phyloP scores from a whole-genome alignment of 2,329 filamentous ascomycete species.

The Sclerotiophoma versabilis region DNA sequence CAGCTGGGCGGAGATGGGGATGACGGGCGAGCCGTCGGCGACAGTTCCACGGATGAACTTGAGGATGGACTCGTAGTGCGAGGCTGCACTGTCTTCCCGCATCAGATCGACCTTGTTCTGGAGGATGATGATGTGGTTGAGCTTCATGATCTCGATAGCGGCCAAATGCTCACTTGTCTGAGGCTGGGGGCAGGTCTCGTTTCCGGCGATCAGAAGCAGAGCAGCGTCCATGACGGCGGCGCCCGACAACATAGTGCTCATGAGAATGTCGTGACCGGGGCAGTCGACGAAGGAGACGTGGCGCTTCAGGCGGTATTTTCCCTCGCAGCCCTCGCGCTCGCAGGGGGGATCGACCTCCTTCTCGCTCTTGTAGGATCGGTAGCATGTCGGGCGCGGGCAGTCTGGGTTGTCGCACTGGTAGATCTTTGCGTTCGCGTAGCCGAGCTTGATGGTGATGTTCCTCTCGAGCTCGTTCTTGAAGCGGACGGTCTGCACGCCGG shows the following conservation, averaged over 20 bases:
- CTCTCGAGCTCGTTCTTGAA: constrained; percentile 99
- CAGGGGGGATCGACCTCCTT: constrained; percentile 98
- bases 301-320: constrained; percentile 81
- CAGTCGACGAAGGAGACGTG: constrained; percentile 87
- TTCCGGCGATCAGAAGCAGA: constrained; percentile 93
- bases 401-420: constrained; percentile 95
- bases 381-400: constrained; percentile 94
- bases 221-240: constrained; percentile 99
- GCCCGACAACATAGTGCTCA: constrained; percentile 99
- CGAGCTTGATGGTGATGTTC: constrained; percentile 99
- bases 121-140: constrained; percentile 98
- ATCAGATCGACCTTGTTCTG: constrained; percentile 99
- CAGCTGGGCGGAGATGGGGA: constrained; percentile 95
- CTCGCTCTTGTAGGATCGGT: constrained; percentile 96
- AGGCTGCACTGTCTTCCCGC: constrained; percentile 90
- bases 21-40: constrained; percentile 91
- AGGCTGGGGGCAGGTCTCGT: constrained; percentile 97
- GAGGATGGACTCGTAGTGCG: constrained; percentile 95
- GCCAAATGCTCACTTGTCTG: constrained; percentile 99
- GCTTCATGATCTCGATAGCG: constrained; percentile 99
- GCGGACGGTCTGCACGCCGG: constrained; percentile 96
- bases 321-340: constrained; percentile 88
- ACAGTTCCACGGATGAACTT: constrained; percentile 99
- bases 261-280: constrained; percentile 99
- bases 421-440: constrained; percentile 99